Evolutionary conservation across 1,284 basidiomycete genomes (phyloP), one percentile per base, ranked within the genome.

Genomic region (Moesziomyces parantarcticus): DNA sequence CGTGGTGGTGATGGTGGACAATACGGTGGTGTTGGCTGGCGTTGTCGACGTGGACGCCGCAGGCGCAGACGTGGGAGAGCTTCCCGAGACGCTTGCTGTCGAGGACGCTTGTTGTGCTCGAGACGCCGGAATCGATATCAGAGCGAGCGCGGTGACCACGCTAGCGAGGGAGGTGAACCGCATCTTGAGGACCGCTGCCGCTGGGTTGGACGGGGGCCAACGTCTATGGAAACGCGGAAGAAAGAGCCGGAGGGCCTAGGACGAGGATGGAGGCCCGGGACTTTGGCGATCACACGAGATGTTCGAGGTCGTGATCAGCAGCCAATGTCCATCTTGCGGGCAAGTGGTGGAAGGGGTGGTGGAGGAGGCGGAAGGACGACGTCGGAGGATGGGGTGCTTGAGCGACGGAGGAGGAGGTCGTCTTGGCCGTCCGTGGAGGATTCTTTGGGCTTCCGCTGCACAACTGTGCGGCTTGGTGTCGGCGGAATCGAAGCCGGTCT

Each of bases 1-100:
- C 7, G 71, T 74, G 13, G 71, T 69, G 9, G 71, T 74, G 32
- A 67, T 58, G 48, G 61, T 69, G 5, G 58, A 74, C 7, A 58
- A 26, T 10, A 64, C 44, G 5, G 61, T 58, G 3, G 61, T 60
- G 5, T 51, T 58, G 9, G 58, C 20, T 2, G 29, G 46, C 18
- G 23, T 34, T 1, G 50, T 11, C 14, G 61, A 16, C 6, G 60
- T 46, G n/a, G 53, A 45, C 5, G 60, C 21, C 5, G 47, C 50
- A 14, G 51, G 34, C 29, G 55, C 22, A 6, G 45, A n/a, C 9
- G 53, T 53, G 1, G 58, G 20, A 10, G 60, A 40, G 32, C 46
- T 57, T 32, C 23, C 50, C 6, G 58, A 48, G 40, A 26, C 44
- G 36, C 18, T 52, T 21, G 39, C 32, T 9, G 58, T 54, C 7